Conservation (phyloP, 495 filamentous ascomycete species). For the Daldinia caldariorum region DNA sequence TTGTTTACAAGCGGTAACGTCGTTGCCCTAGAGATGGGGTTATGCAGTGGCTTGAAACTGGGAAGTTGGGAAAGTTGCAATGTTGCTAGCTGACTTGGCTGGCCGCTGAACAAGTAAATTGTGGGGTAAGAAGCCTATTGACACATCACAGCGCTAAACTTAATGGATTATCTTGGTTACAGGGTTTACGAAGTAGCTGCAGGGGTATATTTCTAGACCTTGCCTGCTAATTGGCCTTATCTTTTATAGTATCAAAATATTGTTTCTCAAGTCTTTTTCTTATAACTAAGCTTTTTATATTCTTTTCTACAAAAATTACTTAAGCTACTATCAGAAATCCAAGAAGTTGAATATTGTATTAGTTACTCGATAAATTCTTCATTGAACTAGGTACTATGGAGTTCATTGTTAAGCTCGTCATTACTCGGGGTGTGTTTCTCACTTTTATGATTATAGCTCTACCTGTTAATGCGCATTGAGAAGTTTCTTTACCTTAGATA, state of each 20-base stretch:
- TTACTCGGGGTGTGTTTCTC: no score
- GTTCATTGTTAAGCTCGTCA: no score
- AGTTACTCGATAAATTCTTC: no score
- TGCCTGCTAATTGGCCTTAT: not conserved
- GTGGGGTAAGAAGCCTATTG: constrained; percentile 23
- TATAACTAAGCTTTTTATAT: no score
- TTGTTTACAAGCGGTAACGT: constrained; percentile 35
- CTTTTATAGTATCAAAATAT: not conserved
- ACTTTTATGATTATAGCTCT: no score
- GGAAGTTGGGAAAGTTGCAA: not conserved
- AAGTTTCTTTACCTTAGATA: no score
- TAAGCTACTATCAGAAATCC: not conserved
- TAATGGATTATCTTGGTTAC: constrained; percentile 6
- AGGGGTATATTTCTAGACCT: constrained; percentile 3
- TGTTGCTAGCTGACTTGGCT: not conserved
- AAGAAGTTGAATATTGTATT: not conserved
- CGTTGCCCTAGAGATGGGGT: constrained; percentile 31
- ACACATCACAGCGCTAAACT: constrained; percentile 23
- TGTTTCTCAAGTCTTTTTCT: no score
- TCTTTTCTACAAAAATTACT: not conserved
- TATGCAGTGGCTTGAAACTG: not conserved
- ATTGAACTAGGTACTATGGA: no score
- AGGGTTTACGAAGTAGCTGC: no score
- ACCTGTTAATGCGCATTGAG: no score
- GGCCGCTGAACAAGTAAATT: not conserved